These are phyloP conservation scores for Fomitopsis palustris DNA, from an alignment of 1,284 basidiomycete genomes.

Conservation along the genomic window DNA sequence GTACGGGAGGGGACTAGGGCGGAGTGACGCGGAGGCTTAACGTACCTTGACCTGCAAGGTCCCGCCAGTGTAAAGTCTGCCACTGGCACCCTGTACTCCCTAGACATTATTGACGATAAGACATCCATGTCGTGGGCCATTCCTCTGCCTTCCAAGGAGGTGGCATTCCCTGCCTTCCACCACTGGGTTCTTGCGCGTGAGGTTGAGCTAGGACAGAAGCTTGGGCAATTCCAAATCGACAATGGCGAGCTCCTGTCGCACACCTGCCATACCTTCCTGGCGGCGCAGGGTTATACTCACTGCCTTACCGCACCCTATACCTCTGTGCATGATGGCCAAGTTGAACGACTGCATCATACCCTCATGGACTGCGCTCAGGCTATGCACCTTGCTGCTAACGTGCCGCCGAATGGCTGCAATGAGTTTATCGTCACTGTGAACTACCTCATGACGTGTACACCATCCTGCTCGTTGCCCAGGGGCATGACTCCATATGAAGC, in stretches of 20 bases:
- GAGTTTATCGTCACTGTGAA: slow-evolving; percentile 15
- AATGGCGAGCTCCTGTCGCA: slow-evolving; percentile 30
- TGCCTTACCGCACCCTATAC: slow-evolving; percentile 19
- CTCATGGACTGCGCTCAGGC: slow-evolving; percentile 22
- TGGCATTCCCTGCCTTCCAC: slow-evolving; percentile 17
- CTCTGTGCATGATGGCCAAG: slow-evolving; percentile 21
- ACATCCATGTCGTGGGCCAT: slow-evolving; percentile 8
- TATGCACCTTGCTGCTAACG: slow-evolving; percentile 21
- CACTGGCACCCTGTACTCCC: slow-evolving; percentile 26
- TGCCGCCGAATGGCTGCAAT: slow-evolving; percentile 29
- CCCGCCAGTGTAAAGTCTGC: slow-evolving; percentile 21
- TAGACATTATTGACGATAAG: slow-evolving; percentile 35
- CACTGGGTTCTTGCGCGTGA: slow-evolving; percentile 23
- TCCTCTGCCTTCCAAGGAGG: slow-evolving; percentile 21
- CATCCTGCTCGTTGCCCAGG: slow-evolving; percentile 1
- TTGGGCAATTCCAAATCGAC: slow-evolving; percentile 21
- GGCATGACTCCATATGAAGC: slow-evolving; percentile 16
- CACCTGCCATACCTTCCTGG: slow-evolving; percentile 19
- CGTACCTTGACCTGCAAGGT: slow-evolving; percentile 22
- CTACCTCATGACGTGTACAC: slow-evolving; percentile 7
- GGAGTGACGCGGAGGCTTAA: slow-evolving; percentile 20
- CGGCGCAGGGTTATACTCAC: slow-evolving; percentile 2
- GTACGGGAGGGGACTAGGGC: slow-evolving; percentile 13
- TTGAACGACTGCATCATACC: slow-evolving; percentile 28
- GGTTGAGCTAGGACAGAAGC: slow-evolving; percentile 15